phyloP scores from a whole-genome alignment of 306 rosid genomes.

The Inga laurina region DNA sequence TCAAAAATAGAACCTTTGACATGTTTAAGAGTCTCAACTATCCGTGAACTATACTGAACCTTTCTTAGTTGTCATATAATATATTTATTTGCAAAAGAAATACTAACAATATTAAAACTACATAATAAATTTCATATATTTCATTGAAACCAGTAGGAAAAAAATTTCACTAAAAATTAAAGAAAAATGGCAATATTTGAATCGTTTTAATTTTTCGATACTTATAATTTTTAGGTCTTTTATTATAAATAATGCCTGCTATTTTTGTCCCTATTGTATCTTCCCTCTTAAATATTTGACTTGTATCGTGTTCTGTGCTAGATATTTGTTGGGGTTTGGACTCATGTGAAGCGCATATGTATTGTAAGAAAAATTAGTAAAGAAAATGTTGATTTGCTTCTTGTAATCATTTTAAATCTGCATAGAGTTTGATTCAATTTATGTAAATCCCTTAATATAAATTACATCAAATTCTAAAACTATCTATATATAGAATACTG shows the following conservation, averaged over 20 bases:
- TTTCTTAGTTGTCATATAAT: neutral
- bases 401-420: too few relatives aligned
- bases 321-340: constrained; percentile 38
- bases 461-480: too few relatives aligned
- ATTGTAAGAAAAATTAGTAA: too few relatives aligned
- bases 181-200: neutral
- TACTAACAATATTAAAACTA: neutral
- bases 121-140: neutral
- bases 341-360: neutral
- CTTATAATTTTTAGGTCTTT: neutral
- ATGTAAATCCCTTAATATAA: too few relatives aligned
- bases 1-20: too few relatives aligned
- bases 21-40: too few relatives aligned
- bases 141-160: neutral
- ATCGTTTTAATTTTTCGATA: neutral
- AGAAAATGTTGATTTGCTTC: too few relatives aligned
- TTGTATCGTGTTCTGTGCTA: neutral
- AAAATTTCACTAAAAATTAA: neutral
- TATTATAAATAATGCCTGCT: neutral
- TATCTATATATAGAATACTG: too few relatives aligned
- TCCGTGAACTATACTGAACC: too few relatives aligned
- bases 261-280: neutral
- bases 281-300: constrained; percentile 4
- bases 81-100: neutral
- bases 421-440: too few relatives aligned